Conservation (phyloP, 805 yeast genomes). For the Sungouiozyma ichnusensis region DNA sequence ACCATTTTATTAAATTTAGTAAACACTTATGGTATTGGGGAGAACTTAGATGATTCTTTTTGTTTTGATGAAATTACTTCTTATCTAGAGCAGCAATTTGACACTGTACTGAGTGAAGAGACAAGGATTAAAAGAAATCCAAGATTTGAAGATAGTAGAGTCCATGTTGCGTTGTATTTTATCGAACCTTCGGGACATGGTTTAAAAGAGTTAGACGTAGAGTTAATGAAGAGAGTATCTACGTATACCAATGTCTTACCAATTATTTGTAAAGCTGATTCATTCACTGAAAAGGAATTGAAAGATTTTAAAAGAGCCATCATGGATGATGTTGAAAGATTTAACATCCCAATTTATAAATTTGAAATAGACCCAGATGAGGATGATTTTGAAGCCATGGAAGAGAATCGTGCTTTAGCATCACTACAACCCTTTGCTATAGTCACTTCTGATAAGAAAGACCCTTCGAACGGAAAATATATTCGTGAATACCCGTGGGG, state of each 20-base stretch:
- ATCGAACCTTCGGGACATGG: conserved; percentile 83
- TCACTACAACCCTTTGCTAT: conserved; percentile 68
- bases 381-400: conserved; percentile 57
- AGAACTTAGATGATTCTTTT: conserved; percentile 58
- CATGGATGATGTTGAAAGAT: conserved; percentile 51
- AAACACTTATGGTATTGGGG: conserved; percentile 75
- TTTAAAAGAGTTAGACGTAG: conserved; percentile 65
- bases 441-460: conserved; percentile 51
- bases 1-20: conserved; percentile 49
- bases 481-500: conserved; percentile 78
- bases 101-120: conserved; percentile 72
- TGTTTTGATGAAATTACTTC: conserved; percentile 57
- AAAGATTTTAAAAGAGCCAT: conserved; percentile 48
- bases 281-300: conserved; percentile 55
- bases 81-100: conserved; percentile 68
- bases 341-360: conserved; percentile 64
- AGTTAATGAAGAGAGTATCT: conserved; percentile 67
- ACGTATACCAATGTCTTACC: conserved; percentile 80
- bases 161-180: conserved; percentile 64
- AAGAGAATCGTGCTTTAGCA: conserved; percentile 54
- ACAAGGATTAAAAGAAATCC: conserved; percentile 82
- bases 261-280: conserved; percentile 71
- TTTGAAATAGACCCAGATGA: conserved; percentile 64
- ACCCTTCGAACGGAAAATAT: conserved; percentile 41
- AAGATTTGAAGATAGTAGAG: conserved; percentile 73